Conservation (phyloP, 169 alveolate species). For the Plasmodium berghei region DNA sequence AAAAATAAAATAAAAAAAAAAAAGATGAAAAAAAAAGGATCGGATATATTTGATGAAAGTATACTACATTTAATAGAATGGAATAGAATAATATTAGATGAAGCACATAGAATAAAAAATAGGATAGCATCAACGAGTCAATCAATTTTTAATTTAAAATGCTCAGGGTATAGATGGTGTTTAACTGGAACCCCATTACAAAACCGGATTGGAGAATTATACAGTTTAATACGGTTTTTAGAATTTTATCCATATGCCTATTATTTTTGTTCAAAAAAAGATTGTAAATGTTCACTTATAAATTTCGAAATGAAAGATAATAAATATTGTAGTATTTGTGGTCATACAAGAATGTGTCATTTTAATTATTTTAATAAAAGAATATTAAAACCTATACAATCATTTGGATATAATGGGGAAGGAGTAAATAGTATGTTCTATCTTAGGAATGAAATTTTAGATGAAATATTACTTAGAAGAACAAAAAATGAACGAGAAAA, state of each 20-base stretch:
- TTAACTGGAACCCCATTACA: conserved; percentile 98
- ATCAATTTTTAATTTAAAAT: conserved; percentile 78
- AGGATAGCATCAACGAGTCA: conserved; percentile 93
- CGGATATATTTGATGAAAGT: conserved; percentile 79
- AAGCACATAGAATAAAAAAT: conserved; percentile 97
- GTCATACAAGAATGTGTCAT: conserved; percentile 88
- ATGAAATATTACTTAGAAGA: conserved; percentile 83
- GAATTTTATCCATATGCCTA: conserved; percentile 94
- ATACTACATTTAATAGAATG: conserved; percentile 81
- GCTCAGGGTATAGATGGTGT: conserved; percentile 93
- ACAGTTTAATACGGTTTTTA: conserved; percentile 93
- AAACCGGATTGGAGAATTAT: conserved; percentile 96
- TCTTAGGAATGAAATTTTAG: conserved; percentile 82
- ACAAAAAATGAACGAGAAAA: conserved; percentile 91
- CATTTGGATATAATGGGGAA: conserved; percentile 87
- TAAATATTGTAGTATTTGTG: conserved; percentile 87
- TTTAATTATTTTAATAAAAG: conserved; percentile 89
- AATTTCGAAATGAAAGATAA: conserved; percentile 84
- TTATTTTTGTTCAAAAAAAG: conserved; percentile 90
- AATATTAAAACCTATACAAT: conserved; percentile 89
- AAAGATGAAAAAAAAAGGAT: conserved; percentile 23
- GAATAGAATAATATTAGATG: conserved; percentile 94
- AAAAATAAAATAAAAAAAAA: conserved; percentile 8
- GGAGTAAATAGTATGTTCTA: conserved; percentile 84
- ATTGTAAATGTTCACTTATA: conserved; percentile 87